These are phyloP conservation scores for Cystofilobasidium capitatum DNA, from an alignment of 768 basidiomycete genomes.

Conservation along the genomic window DNA sequence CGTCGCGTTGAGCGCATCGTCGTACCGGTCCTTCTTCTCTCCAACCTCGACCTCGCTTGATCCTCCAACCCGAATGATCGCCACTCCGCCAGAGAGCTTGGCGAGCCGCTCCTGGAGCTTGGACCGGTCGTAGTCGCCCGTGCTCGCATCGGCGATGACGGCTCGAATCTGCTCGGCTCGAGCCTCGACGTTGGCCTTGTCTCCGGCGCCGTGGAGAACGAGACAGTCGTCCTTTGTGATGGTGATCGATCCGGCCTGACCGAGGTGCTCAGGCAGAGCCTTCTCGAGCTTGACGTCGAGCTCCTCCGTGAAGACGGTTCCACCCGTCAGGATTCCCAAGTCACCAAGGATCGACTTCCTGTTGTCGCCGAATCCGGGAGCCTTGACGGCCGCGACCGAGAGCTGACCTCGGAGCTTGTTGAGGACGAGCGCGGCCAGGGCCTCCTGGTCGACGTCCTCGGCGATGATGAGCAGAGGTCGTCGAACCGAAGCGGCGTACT, in stretches of 20 bases:
- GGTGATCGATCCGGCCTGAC: slow-evolving; percentile 79
- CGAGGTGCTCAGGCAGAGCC: slow-evolving; percentile 77
- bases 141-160: slow-evolving; percentile 68
- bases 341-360: slow-evolving; percentile 96
- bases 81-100: slow-evolving; percentile 90
- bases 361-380: slow-evolving; percentile 96
- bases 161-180: slow-evolving; percentile 93
- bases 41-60: slow-evolving; percentile 88
- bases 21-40: slow-evolving; percentile 99
- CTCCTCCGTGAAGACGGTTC: slow-evolving; percentile 92
- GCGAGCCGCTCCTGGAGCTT: slow-evolving; percentile 96
- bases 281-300: slow-evolving; percentile 95
- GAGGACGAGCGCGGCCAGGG: slow-evolving; percentile 91
- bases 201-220: slow-evolving; percentile 83
- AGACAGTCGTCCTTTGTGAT: slow-evolving; percentile 98
- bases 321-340: slow-evolving; percentile 91
- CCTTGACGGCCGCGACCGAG: slow-evolving; percentile 87
- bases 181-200: slow-evolving; percentile 77
- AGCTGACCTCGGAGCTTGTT: slow-evolving; percentile 99
- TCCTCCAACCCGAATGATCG: slow-evolving; percentile 96
- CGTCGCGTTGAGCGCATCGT: slow-evolving; percentile 86
- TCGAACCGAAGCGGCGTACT: slow-evolving; percentile 53
- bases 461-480: slow-evolving; percentile 93
- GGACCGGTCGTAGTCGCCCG: slow-evolving; percentile 83
- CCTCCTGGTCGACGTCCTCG: slow-evolving; percentile 96